Percentiles rank a stretch among this genome's conserved stretches.
These are phyloP conservation scores for Aureobasidium sp. DNA, from an alignment of 2,329 filamentous ascomycete genomes.

Conservation along the genomic window DNA sequence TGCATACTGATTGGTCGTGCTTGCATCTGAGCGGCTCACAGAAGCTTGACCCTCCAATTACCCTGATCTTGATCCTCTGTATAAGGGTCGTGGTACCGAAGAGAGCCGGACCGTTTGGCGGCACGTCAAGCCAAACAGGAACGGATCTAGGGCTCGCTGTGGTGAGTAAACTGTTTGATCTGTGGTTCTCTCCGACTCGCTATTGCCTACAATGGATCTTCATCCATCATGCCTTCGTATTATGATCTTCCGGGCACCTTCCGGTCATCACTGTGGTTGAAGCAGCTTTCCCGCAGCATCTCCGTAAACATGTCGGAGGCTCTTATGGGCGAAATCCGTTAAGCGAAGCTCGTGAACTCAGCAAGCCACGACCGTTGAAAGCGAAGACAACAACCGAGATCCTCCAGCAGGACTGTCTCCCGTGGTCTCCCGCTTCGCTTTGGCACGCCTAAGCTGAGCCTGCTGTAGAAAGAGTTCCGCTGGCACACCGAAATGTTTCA, in stretches of 20 bases:
- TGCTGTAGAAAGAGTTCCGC: neutral
- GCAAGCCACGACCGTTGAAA: neutral
- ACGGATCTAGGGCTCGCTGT: neutral
- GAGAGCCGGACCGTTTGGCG: neutral
- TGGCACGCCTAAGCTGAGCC: neutral
- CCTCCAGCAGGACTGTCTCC: neutral
- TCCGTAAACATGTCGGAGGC: neutral
- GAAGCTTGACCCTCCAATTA: neutral
- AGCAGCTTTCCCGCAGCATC: neutral
- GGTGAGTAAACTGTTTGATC: neutral
- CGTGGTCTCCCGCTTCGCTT: neutral
- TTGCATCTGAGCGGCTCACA: neutral
- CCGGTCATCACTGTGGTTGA: neutral
- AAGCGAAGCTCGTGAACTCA: constrained; percentile 1
- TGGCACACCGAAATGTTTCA: neutral
- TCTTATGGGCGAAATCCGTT: neutral
- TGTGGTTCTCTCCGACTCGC: neutral
- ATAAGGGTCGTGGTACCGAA: neutral
- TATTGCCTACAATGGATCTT: neutral
- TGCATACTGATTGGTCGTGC: neutral
- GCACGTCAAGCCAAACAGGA: neutral
- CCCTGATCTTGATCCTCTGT: neutral
- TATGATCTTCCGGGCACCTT: neutral
- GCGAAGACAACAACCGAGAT: neutral
- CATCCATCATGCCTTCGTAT: neutral